Base-by-base conservation (phyloP, 768 basidiomycete species). In the Calvatia gigantea region DNA sequence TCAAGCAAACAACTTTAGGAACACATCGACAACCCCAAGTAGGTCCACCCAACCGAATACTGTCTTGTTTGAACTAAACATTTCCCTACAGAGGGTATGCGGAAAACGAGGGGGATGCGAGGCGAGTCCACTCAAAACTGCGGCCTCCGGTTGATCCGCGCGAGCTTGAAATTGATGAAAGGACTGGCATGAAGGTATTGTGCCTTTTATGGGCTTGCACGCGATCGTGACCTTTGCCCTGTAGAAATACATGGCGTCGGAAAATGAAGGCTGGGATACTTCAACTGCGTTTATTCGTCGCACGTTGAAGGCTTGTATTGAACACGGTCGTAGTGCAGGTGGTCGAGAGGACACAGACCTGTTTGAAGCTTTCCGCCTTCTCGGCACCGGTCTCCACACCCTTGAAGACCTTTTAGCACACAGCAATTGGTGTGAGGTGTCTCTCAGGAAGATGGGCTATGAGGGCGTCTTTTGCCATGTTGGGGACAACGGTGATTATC, bases 1-100 rank as follows among this genome's bases (percentile, higher is more conserved):
- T 48, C 54, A 35, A 35, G 14, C 42, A 23, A 7, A 19, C n/a
- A 29, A 54, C 12, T 21, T 21, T 59, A 80, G 76, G 84, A 89
- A 72, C 89, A 89, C 62, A 89, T 89, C 60, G 87, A 91, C 64
- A 90, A 90, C 60, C 89, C 89, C 1, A 87, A 85, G 81, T 81
- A 61, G 46, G 72, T 44, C 8, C 6, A 14, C 33, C 31, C 47
- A 32, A 14, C 3, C 3, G 17, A 28, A 14, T 42, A 12, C 4
- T n/a, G 0, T 11, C 27, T 27, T 19, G 17, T 19, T 9, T 41
- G 37, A 28, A 17, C 29, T n/a, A 33, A 27, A 46, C 11, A 43
- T 39, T n/a, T 35, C 3, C 19, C 12, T 33, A 35, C 28, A 86
- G 83, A 65, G 87, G 86, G 14, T 89, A 89, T 67, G 87, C 74